A percentile compares a stretch with the other conserved stretches of the same genome.
Conservation (phyloP, 306 rosid species). For the Ceratonia siliqua region DNA sequence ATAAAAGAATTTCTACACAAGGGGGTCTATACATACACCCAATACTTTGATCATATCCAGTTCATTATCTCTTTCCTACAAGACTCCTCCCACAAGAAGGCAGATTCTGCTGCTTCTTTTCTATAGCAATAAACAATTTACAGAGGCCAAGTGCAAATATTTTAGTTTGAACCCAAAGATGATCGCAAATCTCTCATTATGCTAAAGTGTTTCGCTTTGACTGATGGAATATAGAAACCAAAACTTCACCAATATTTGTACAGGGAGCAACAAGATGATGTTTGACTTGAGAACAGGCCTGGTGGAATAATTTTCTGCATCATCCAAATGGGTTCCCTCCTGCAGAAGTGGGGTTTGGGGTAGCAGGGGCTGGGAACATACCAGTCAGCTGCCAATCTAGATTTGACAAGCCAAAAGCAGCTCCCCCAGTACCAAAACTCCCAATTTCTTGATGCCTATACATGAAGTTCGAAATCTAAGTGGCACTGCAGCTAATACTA, state of each 20-base stretch:
- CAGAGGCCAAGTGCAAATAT: constrained; percentile 36
- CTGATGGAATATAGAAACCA: constrained; percentile 37
- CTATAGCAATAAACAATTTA: constrained; percentile 44
- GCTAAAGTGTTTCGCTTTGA: constrained; percentile 28
- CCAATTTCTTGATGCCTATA: constrained; percentile 69
- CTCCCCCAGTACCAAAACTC: constrained; percentile 47
- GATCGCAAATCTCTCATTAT: constrained; percentile 36
- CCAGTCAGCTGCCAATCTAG: constrained; percentile 49
- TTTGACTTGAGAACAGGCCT: constrained; percentile 31
- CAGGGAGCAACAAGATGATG: constrained; percentile 52
- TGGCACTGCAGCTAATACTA: background rate
- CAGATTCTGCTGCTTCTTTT: constrained; percentile 28
- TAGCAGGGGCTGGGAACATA: constrained; percentile 56
- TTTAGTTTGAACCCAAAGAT: constrained; percentile 24
- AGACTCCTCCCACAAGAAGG: background rate
- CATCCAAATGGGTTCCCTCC: constrained; percentile 90
- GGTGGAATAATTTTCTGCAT: constrained; percentile 24
- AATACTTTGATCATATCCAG: constrained; percentile 17
- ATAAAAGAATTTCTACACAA: constrained; percentile 7
- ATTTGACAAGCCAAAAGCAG: constrained; percentile 57
- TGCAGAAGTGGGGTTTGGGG: constrained; percentile 56
- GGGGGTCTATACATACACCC: constrained; percentile 23
- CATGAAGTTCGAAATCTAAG: constrained; percentile 11
- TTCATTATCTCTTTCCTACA: constrained; percentile 5
- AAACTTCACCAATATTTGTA: constrained; percentile 56